Evolutionary conservation across 768 basidiomycete genomes (phyloP).

Genomic region (Lactarius psammicola): DNA sequence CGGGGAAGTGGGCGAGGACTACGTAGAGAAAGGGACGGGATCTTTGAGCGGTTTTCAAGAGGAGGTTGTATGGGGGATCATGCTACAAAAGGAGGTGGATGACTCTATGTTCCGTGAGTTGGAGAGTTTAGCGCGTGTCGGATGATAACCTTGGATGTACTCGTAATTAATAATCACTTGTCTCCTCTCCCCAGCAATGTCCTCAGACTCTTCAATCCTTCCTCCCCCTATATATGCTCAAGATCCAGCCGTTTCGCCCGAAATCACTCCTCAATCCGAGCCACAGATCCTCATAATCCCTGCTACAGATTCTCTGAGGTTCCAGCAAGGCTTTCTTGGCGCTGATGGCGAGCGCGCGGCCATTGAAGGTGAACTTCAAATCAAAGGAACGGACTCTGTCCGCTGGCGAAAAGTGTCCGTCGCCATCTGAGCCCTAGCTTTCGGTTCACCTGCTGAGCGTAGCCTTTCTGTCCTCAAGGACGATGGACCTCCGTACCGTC

Average conservation of each 20-base stretch:
- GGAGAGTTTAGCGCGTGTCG: slow-evolving; percentile 74
- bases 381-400: slow-evolving; percentile 63
- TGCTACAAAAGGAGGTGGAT: slow-evolving; percentile 73
- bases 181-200: slow-evolving; percentile 8
- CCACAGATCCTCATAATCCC: slow-evolving; percentile 79
- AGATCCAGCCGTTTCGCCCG: not conserved
- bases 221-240: slow-evolving; percentile 29
- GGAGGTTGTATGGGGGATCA: slow-evolving; percentile 61
- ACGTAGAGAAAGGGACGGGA: slow-evolving; percentile 70
- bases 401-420: slow-evolving; percentile 74
- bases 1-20: slow-evolving; percentile 65
- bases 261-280: slow-evolving; percentile 16
- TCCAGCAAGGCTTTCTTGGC: slow-evolving; percentile 85
- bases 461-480: slow-evolving; percentile 41
- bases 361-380: slow-evolving; percentile 83
- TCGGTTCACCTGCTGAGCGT: slow-evolving; percentile 23
- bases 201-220: slow-evolving; percentile 12
- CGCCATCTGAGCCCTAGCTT: slow-evolving; percentile 20
- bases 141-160: slow-evolving; percentile 36
- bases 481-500: slow-evolving; percentile 61
- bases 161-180: not conserved
- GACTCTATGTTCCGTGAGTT: slow-evolving; percentile 72
- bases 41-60: slow-evolving; percentile 71
- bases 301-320: slow-evolving; percentile 63
- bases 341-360: slow-evolving; percentile 80